Evolutionary conservation across 2,329 filamentous ascomycete genomes (phyloP), one percentile per base, ranked within the genome.

Genomic region (Colletotrichum horii): DNA sequence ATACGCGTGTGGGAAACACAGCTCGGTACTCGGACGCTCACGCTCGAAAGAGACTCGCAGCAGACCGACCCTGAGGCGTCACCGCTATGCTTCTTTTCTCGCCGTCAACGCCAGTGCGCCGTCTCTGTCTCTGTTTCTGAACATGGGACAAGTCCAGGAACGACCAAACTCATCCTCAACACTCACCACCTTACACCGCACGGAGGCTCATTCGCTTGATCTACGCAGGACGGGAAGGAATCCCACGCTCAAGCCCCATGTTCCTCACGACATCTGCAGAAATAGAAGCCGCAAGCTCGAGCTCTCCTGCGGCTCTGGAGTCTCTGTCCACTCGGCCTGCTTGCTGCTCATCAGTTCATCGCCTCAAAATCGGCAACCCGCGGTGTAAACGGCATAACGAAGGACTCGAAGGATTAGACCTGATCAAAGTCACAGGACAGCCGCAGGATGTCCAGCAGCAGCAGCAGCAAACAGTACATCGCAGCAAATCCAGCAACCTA

Each of bases 61-160:
- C 56, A 28, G 52, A 22, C n/a, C 12, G 55, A 36, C n/a, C 55
- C 38, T 19, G 32, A 28, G 16, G 22, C 26, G 26, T 70, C 71
- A 74, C 71, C 58, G 71, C 71, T 70, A 19, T 65, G 58, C 70
- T 24, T 70, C 14, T 48, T 36, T 34, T 34, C 62, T 43, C 55
- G 15, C 16, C 64, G 34, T 38, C 14, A 64, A 43, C 61, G 61
- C 61, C 30, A 34, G 61, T 43, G 36, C 34, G 32, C 22, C 34
- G 61, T 64, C 61, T 56, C 30, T 58, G 71, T 56, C 52, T 38
- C 28, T 67, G 73, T 75, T 75, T 75, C 73, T 69, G 64, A 73
- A 75, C 55, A 75, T 75, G 73, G 64, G 73, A 73, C 65, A 62
- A 67, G 48, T 64, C 34, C 36, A 75, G 36, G 34, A 58, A 61